These are phyloP conservation scores for Mallotus japonicus DNA, from an alignment of 441 rosid species.

Conservation along the genomic window DNA sequence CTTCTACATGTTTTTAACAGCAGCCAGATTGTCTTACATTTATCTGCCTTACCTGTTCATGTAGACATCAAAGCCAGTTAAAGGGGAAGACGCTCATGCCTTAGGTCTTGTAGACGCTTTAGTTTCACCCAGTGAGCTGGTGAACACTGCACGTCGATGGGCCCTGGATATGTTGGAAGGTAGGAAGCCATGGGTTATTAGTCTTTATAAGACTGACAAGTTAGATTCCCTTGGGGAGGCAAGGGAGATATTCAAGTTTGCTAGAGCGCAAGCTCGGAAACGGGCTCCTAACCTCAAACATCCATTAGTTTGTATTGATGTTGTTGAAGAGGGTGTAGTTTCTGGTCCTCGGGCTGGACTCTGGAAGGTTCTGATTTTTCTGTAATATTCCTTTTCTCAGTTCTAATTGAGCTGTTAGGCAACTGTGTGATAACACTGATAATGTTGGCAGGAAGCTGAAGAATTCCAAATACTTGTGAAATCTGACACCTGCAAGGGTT, in stretches of 20 bases:
- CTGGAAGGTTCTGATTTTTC: constrained; percentile 55
- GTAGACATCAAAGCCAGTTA: constrained; percentile 83
- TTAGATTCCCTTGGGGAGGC: constrained; percentile 90
- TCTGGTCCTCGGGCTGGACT: constrained; percentile 81
- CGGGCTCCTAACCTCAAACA: constrained; percentile 82
- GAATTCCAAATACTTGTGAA: constrained; percentile 55
- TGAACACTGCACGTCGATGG: constrained; percentile 72
- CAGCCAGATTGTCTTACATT: not conserved
- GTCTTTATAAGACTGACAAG: constrained; percentile 77
- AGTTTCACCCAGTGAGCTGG: constrained; percentile 64
- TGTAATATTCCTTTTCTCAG: constrained; percentile 3
- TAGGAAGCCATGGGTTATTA: constrained; percentile 80
- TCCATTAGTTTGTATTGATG: constrained; percentile 84
- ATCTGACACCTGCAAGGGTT: constrained; percentile 78
- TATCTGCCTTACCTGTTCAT: not conserved
- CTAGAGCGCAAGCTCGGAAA: constrained; percentile 64
- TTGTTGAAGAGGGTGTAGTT: constrained; percentile 77
- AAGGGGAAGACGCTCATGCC: constrained; percentile 64
- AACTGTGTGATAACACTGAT: constrained; percentile 21
- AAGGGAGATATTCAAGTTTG: constrained; percentile 90
- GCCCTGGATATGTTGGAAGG: constrained; percentile 72
- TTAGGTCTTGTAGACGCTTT: constrained; percentile 86
- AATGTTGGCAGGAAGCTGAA: constrained; percentile 66
- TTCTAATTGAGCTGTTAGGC: constrained; percentile 11
- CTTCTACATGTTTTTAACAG: not conserved